A percentile compares a stretch with the other conserved stretches of the same genome.
Evolutionary conservation across 257 asterid genomes (phyloP).

Genomic region (Solanum etuberosum): DNA sequence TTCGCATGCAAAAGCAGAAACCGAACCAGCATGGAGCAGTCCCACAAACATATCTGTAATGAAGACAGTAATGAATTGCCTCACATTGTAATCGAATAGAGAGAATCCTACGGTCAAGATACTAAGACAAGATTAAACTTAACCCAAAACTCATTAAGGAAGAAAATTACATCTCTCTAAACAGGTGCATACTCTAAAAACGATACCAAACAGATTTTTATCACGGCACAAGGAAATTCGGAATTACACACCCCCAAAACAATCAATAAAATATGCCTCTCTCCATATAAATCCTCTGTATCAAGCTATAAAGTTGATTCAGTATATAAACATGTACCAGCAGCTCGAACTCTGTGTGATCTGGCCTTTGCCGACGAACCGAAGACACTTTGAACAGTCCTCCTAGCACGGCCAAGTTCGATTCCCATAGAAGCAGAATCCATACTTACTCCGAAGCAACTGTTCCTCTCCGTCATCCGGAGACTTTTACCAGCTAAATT

Average conservation of each 20-base stretch:
- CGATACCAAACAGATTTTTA: background rate
- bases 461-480: conserved; percentile 25
- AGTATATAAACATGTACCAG: conserved; percentile 25
- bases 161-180: background rate
- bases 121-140: background rate
- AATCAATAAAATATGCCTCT: background rate
- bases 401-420: conserved; percentile 23
- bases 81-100: background rate
- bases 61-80: background rate
- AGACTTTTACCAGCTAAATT: conserved; percentile 2
- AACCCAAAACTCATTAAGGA: background rate
- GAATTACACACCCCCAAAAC: background rate
- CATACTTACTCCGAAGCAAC: conserved; percentile 34
- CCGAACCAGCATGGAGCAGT: background rate
- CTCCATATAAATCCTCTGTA: background rate
- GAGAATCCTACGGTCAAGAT: background rate
- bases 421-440: conserved; percentile 36
- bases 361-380: conserved; percentile 45
- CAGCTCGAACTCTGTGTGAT: conserved; percentile 46
- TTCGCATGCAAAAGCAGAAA: background rate
- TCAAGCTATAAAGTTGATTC: background rate
- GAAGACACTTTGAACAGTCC: conserved; percentile 12
- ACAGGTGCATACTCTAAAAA: background rate
- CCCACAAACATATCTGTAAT: background rate
- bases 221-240: background rate